Evolutionary conservation across 768 basidiomycete genomes (phyloP).

Genomic region (Naematelia encephala): DNA sequence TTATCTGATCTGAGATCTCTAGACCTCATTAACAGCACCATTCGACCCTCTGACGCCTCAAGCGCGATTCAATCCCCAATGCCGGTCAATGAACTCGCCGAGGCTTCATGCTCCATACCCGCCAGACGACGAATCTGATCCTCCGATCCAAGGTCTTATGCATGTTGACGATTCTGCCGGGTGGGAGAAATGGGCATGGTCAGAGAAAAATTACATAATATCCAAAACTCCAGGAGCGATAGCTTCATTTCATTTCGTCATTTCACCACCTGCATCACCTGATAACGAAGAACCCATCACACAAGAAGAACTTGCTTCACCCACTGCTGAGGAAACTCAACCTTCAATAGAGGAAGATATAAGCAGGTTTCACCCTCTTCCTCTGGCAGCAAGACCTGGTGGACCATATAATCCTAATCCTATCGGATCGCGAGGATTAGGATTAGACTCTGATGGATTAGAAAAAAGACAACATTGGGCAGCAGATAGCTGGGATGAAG

Average conservation of each 20-base stretch:
- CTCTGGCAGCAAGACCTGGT: not conserved
- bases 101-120: slow-evolving; percentile 16
- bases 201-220: not conserved
- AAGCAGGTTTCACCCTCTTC: not conserved
- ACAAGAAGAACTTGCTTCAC: not conserved
- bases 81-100: slow-evolving; percentile 35
- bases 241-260: not conserved
- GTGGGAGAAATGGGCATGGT: not conserved
- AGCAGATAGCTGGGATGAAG: not conserved
- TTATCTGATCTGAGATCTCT: not conserved
- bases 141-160: not conserved
- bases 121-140: slow-evolving; percentile 6
- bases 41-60: slow-evolving; percentile 26
- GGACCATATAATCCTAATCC: not conserved
- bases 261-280: not conserved
- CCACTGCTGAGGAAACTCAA: not conserved
- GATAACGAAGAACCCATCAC: not conserved
- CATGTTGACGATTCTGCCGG: not conserved
- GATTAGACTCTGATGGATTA: not conserved
- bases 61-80: slow-evolving; percentile 15
- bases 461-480: not conserved
- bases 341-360: not conserved
- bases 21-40: slow-evolving; percentile 27
- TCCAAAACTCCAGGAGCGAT: not conserved
- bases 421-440: not conserved